Conservation (phyloP, 2,329 filamentous ascomycete genomes). For the Botrytis porri region DNA sequence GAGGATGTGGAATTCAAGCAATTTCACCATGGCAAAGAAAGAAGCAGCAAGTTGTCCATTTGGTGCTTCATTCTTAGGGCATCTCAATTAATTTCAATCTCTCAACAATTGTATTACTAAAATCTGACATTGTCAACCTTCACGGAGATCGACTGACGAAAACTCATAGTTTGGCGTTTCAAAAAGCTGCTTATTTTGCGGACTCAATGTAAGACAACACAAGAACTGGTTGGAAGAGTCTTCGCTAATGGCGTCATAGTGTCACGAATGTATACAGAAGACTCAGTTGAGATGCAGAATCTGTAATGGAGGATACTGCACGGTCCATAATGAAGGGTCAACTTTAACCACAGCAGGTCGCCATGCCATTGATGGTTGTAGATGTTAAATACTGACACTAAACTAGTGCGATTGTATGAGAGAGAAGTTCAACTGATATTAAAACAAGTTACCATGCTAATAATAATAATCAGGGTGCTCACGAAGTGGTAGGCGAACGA, state of each 20-base stretch:
- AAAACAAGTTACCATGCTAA: slow-evolving; percentile 12
- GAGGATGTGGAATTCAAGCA: slow-evolving; percentile 56
- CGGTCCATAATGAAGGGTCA: slow-evolving; percentile 78
- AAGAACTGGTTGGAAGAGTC: slow-evolving; percentile 32
- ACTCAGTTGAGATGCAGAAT: slow-evolving; percentile 69
- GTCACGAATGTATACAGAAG: slow-evolving; percentile 67
- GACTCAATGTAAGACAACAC: slow-evolving; percentile 59
- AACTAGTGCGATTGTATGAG: slow-evolving; percentile 39
- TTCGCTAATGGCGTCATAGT: slow-evolving; percentile 48
- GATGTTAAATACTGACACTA: slow-evolving; percentile 33
- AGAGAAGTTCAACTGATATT: not conserved
- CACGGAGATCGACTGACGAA: slow-evolving; percentile 3
- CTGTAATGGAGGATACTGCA: slow-evolving; percentile 79
- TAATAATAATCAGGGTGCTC: slow-evolving; percentile 8
- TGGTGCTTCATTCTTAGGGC: slow-evolving; percentile 27
- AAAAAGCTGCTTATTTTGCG: slow-evolving; percentile 82
- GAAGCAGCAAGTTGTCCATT: slow-evolving; percentile 24
- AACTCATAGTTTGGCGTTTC: slow-evolving; percentile 48
- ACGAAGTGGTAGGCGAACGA: slow-evolving; percentile 32
- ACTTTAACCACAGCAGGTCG: slow-evolving; percentile 50
- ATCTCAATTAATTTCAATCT: not conserved
- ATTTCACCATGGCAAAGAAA: slow-evolving; percentile 38
- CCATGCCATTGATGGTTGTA: slow-evolving; percentile 32
- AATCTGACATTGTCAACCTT: not conserved
- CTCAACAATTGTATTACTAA: not conserved